Percentiles rank a stretch among this genome's conserved stretches.
phyloP scores from a whole-genome alignment of 169 alveolate species.

The Plasmodium adleri region DNA sequence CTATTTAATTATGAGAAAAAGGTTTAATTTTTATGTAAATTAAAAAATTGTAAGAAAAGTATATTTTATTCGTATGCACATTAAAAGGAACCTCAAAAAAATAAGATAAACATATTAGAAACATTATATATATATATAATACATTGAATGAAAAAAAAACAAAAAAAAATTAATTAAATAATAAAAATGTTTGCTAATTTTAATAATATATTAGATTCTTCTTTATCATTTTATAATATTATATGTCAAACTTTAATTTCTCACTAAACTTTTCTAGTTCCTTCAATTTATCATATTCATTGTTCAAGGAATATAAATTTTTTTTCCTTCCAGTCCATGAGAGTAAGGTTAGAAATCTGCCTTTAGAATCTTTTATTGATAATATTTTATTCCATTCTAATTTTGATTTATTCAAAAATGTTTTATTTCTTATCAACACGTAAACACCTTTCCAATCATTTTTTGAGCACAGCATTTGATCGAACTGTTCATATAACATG shows the following conservation, averaged over 20 bases:
- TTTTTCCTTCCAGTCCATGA: conserved; percentile 72
- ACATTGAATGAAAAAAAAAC: too few species aligned
- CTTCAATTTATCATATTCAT: conserved; percentile 57
- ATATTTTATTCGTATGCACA: too few species aligned
- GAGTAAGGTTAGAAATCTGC: conserved; percentile 47
- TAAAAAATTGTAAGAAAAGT: too few species aligned
- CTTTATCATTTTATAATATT: background rate
- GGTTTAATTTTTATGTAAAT: too few species aligned
- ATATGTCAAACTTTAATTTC: conserved; percentile 24
- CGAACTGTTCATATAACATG: conserved; percentile 66
- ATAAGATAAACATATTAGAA: too few species aligned
- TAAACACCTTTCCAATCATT: conserved; percentile 71
- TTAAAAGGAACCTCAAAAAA: too few species aligned
- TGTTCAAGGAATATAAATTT: conserved; percentile 36
- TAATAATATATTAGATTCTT: too few species aligned
- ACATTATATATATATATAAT: too few species aligned
- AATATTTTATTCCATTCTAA: conserved; percentile 63
- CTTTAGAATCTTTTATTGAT: conserved; percentile 52
- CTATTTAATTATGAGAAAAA: too few species aligned
- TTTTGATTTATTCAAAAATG: conserved; percentile 47
- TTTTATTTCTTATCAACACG: conserved; percentile 40
- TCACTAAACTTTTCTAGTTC: conserved; percentile 65
- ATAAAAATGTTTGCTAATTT: too few species aligned
- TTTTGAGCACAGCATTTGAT: conserved; percentile 65
- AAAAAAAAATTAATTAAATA: too few species aligned